Evolutionary conservation across 1,284 basidiomycete species (phyloP), one percentile per base, ranked within the genome.

Genomic region (Trichosporon asahii): DNA sequence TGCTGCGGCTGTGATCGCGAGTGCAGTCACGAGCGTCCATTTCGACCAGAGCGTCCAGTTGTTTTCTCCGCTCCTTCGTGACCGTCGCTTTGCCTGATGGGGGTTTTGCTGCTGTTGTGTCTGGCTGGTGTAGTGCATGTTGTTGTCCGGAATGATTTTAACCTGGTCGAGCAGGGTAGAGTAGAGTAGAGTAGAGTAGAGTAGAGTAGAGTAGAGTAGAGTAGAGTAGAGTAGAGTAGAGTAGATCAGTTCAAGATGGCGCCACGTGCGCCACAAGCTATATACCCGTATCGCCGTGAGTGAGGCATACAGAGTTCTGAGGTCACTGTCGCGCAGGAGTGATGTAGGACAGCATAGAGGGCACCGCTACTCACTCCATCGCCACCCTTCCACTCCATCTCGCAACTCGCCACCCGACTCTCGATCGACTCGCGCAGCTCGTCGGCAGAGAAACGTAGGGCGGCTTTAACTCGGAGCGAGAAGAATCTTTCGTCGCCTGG

Each of bases 401-500:
- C 27, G 57, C 57, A n/a, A 61, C 57, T 31, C 15, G 27, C 14
- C 29, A 61, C 57, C 57, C 15, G 57, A 18, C n/a, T 61, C 55
- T 33, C 27, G 57, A 61, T 33, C 57, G 57, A 61, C 57, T 31
- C 57, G 57, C 23, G 57, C 57, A 31, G 27, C 29, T 8, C 29
- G 27, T 61, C 57, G 29, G 3, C 57, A 31, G 27, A 31, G 57
- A 61, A 9, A 31, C 57, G 27, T n/a, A 61, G 57, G 27, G 57
- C 57, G 57, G 57, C 57, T n/a, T 31, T 21, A n/a, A 61, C 8
- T 31, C 18, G 57, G 57, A 61, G 57, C 57, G 57, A 61, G 57
- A 31, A 15, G 57, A 33, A 61, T 31, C 29, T 31, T 33, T 15
- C 57, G 11, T 33, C 46, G n/a, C 64, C 40, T n/a, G 27, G 57